Evolutionary conservation across 768 basidiomycete genomes (phyloP), one percentile per base, ranked within the genome.

Genomic region (Xerocomus potaroensis): DNA sequence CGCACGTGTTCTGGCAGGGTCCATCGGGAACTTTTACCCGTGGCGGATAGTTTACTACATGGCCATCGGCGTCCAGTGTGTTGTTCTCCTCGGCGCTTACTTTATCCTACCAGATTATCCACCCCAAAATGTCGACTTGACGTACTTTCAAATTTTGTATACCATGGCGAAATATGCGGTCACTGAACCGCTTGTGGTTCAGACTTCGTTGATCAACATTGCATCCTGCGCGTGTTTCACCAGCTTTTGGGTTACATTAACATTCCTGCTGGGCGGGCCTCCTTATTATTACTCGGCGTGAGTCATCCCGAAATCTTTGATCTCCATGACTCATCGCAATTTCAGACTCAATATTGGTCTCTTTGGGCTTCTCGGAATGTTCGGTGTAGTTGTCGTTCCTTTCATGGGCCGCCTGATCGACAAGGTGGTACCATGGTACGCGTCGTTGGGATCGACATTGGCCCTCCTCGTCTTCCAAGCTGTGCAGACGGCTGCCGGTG

Each of bases 1-100:
- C 5, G 54, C 61, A 24, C 50, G 66, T 56, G 31, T 70, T 67
- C 39, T 59, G 48, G 59, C 68, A 7, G 72, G 73, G 1, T 69
- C 74, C 38, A 80, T 94, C 34, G 83, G 83, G 3, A 73, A 91
- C 53, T 89, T 81, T 54, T 70, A 71, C 0, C 73, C 76, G 14
- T 92, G 85, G 83, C 72, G 81, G 18, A 79, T 84, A 27, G 82
- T 88, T 24, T 92, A 89, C 60, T 91, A 82, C 66, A 71, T 89
- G 64, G 78, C 87, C 3, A 78, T 90, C 37, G 87, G 82, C 5
- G 68, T 87, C 14, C 91, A 91, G 60, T 67, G 51, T 46, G 44
- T 76, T 21, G 78, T 89, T 11, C 66, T 84, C 8, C 30, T 74
- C 5, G 72, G 84, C 19, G 67, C 81, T 33, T 91, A 84, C 58